These are phyloP conservation scores for Apostasia shenzhenica DNA, from an alignment of 106 monocot species.

Conservation along the genomic window DNA sequence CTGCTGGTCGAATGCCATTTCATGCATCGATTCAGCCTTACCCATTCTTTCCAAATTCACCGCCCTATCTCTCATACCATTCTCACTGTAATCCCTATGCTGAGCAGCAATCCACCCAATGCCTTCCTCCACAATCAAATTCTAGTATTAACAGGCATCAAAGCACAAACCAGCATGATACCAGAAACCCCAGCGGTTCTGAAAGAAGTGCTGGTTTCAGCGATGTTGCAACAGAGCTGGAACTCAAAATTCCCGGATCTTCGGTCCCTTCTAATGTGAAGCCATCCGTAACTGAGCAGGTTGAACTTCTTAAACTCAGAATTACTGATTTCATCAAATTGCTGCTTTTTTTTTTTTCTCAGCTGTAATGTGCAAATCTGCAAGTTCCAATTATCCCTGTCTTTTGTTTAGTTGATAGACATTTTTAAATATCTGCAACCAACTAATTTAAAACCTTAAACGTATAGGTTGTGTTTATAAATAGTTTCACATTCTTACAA, in stretches of 20 bases:
- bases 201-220: slow-evolving; percentile 51
- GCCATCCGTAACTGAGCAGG: slow-evolving; percentile 34
- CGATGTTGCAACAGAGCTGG: slow-evolving; percentile 91
- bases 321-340: not conserved
- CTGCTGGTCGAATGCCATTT: slow-evolving; percentile 57
- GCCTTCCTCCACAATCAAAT: slow-evolving; percentile 17
- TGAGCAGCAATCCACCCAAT: slow-evolving; percentile 23
- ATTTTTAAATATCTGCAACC: not conserved
- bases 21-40: slow-evolving; percentile 66
- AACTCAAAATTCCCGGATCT: slow-evolving; percentile 93
- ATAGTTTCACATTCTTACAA: too few species aligned
- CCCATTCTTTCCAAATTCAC: slow-evolving; percentile 51
- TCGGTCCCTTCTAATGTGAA: slow-evolving; percentile 26
- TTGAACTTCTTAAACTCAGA: slow-evolving; percentile 1
- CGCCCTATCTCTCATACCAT: slow-evolving; percentile 42
- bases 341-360: not conserved
- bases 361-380: too few species aligned
- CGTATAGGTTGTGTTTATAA: too few species aligned
- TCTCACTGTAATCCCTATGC: slow-evolving; percentile 28
- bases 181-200: slow-evolving; percentile 25
- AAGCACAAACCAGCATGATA: slow-evolving; percentile 24
- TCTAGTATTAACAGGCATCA: slow-evolving; percentile 34
- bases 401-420: too few species aligned
- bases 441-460: too few species aligned
- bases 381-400: not conserved